phyloP scores from a whole-genome alignment of 2,329 filamentous ascomycete species.

The Fonsecaea monophora region DNA sequence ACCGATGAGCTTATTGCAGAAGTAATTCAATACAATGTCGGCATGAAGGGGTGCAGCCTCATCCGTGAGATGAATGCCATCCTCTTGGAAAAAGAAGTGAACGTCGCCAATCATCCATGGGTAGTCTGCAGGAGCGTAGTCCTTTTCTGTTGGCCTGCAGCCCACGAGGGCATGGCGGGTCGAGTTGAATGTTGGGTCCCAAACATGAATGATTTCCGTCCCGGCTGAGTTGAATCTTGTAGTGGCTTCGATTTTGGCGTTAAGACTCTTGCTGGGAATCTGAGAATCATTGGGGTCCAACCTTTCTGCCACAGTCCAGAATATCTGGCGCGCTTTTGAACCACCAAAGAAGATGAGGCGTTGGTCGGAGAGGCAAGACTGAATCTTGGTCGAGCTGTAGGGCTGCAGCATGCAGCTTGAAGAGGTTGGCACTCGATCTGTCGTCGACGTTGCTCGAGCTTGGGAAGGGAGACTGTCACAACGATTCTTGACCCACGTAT shows the following conservation, averaged over 20 bases:
- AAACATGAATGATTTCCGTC: conserved; percentile 8
- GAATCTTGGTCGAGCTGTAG: conserved; percentile 61
- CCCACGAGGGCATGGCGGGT: neutral
- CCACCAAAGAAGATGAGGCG: conserved; percentile 68
- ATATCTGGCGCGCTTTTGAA: conserved; percentile 65
- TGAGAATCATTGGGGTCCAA: conserved; percentile 46
- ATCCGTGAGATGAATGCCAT: conserved; percentile 58
- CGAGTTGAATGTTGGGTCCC: conserved; percentile 14
- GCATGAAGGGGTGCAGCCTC: conserved; percentile 57
- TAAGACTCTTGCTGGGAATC: neutral
- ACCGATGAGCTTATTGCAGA: conserved; percentile 59
- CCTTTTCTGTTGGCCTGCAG: conserved; percentile 22
- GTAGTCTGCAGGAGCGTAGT: conserved; percentile 48
- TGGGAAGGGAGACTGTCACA: conserved; percentile 60
- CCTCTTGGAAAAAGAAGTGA: conserved; percentile 51
- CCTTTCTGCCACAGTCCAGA: conserved; percentile 62
- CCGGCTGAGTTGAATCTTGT: conserved; percentile 6
- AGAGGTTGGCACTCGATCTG: conserved; percentile 62
- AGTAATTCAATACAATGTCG: conserved; percentile 61
- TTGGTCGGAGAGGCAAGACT: conserved; percentile 59
- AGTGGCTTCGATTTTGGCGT: neutral
- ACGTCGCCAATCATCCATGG: conserved; percentile 55
- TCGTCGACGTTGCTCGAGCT: conserved; percentile 59
- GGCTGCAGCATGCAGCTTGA: conserved; percentile 65
- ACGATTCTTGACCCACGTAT: conserved; percentile 44